Conservation (phyloP, 768 basidiomycete species). For the Pluteus cervinus region DNA sequence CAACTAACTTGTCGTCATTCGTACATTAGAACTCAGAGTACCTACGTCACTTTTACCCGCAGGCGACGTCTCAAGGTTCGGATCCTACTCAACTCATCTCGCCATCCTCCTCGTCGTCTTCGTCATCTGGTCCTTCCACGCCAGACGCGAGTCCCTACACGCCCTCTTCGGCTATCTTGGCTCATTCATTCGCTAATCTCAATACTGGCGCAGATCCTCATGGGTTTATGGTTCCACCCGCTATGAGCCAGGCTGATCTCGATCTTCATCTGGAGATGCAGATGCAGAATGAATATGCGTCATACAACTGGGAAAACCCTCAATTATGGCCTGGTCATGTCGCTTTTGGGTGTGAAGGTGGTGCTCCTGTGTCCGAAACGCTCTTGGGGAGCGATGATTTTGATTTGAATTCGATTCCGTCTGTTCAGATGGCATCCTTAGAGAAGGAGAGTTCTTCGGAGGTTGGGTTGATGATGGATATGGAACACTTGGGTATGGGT, state of each 20-base stretch:
- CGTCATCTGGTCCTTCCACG: constrained; percentile 47
- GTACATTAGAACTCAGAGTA: constrained; percentile 36
- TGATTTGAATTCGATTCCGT: constrained; percentile 58
- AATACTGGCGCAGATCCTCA: constrained; percentile 11
- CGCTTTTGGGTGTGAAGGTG: constrained; percentile 17
- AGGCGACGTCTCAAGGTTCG: constrained; percentile 13
- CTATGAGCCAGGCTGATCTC: constrained; percentile 25
- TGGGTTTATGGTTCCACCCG: not conserved
- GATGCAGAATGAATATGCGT: constrained; percentile 31
- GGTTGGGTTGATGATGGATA: constrained; percentile 44
- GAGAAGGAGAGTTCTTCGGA: too few species aligned
- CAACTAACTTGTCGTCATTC: not conserved
- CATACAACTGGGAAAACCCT: constrained; percentile 27
- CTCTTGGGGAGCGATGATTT: constrained; percentile 56
- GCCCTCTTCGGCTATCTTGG: constrained; percentile 29
- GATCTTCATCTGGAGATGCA: constrained; percentile 34
- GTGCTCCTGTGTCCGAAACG: constrained; percentile 23
- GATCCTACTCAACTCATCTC: constrained; percentile 44
- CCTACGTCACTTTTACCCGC: constrained; percentile 41
- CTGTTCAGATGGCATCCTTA: too few species aligned
- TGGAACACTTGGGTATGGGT: constrained; percentile 20
- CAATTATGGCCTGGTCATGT: not conserved
- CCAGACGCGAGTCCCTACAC: constrained; percentile 46
- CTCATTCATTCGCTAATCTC: constrained; percentile 21
- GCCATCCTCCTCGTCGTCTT: constrained; percentile 30